Base-by-base conservation (phyloP, 352 stramenopile genomes). In the Globisporangium orthogonon region DNA sequence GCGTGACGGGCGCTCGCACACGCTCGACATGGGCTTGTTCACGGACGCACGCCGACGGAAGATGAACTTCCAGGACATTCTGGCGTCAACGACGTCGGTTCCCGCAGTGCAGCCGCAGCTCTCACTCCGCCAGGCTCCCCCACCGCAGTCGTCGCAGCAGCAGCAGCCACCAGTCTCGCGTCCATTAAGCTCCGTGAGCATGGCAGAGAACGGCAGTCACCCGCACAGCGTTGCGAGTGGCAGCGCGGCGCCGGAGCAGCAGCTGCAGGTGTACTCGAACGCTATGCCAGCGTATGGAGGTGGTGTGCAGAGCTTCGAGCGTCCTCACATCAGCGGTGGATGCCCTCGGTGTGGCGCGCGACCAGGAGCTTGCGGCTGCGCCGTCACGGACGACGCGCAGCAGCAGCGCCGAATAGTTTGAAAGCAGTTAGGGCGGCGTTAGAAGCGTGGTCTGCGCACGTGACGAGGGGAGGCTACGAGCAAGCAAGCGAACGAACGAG, bases 31-130 rank as follows among this genome's bases (percentile, higher is more conserved):
- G 78, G 83, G 82, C 11, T 73, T 80, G 50, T 95, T 95, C 52
- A 65, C 83, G 0, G 80, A 92, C 35, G 80, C 83, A 30, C 71
- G 85, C 13, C 76, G 85, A 18, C 72, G 80, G 56, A 90, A 90
- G 50, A 95, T 95, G 85, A 95, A 87, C 50, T 95, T 95, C 37
- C 83, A 93, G 57, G 85, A 95, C 58, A 90, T 95, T 58, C 58
- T 95, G 51, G 83, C 81, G 52, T 91, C 81, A 29, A 73, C 70
- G 15, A 62, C 54, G 7, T 49, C 56, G 13, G 54, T 35, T 14
- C 41, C 53, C 13, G 31, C 55, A 1, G 45, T 15, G 11, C 51
- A 17, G 28, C 31, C 39, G 4, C 43, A 48, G 43, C 17, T 48
- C 17, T 14, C 17, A 4, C n/a, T 48, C 43, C 43, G 23, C 6